Conservation (phyloP, 2,329 filamentous ascomycete species). For the Aspergillus novofumigatus region DNA sequence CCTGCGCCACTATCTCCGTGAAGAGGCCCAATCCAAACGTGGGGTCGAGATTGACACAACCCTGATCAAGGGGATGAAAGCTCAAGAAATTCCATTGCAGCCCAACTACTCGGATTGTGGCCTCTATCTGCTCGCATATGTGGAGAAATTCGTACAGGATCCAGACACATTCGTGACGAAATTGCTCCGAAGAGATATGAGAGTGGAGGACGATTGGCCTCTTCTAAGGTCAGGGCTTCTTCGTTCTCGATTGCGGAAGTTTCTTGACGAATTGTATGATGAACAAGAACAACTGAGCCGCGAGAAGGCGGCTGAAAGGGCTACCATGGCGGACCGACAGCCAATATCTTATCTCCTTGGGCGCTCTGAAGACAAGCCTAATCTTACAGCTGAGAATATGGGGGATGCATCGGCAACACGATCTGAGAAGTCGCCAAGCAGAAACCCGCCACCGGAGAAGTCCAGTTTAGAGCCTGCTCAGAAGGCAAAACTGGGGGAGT, state of each 20-base stretch:
- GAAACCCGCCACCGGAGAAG: background rate
- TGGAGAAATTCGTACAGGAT: slow-evolving; percentile 72
- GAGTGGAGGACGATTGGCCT: slow-evolving; percentile 53
- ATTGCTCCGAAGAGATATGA: slow-evolving; percentile 62
- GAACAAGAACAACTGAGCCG: slow-evolving; percentile 46
- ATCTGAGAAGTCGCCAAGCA: background rate
- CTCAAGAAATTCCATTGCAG: slow-evolving; percentile 72
- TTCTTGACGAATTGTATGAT: slow-evolving; percentile 60
- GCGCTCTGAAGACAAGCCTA: slow-evolving; percentile 2
- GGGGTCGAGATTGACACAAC: slow-evolving; percentile 44
- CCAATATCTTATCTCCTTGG: slow-evolving; percentile 33
- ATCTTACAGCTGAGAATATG: background rate
- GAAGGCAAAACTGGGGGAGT: background rate
- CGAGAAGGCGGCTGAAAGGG: slow-evolving; percentile 37
- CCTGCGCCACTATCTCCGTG: slow-evolving; percentile 71
- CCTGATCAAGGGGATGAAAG: slow-evolving; percentile 60
- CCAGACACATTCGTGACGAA: slow-evolving; percentile 67
- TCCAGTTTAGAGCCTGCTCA: background rate
- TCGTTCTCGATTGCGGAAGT: slow-evolving; percentile 61
- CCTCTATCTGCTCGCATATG: slow-evolving; percentile 77
- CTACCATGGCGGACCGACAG: slow-evolving; percentile 25
- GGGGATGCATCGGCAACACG: background rate
- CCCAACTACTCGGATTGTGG: slow-evolving; percentile 87
- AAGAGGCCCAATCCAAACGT: slow-evolving; percentile 67
- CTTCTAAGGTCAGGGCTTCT: slow-evolving; percentile 53